A percentile compares a stretch with the other conserved stretches of the same genome.
Conservation (phyloP, 257 asterid genomes). For the Penstemon davidsonii region DNA sequence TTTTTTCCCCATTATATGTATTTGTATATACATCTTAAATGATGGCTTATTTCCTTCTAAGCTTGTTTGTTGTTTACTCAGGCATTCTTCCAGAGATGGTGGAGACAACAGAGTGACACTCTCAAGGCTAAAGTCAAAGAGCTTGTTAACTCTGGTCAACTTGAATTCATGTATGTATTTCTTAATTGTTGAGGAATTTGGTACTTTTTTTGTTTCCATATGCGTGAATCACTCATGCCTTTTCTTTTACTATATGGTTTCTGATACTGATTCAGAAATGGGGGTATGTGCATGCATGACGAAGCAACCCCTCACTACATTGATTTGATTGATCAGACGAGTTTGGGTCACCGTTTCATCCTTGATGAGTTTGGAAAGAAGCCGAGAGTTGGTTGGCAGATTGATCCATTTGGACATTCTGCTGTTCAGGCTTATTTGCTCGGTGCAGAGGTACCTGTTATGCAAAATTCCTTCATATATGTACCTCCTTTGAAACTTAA, state of each 20-base stretch:
- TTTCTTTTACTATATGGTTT: neutral
- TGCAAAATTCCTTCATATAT: constrained; percentile 9
- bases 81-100: constrained; percentile 88
- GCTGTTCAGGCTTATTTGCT: constrained; percentile 83
- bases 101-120: constrained; percentile 66
- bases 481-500: neutral
- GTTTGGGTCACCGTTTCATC: constrained; percentile 70
- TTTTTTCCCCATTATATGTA: neutral
- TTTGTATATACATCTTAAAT: neutral
- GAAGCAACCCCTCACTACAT: constrained; percentile 85
- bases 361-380: constrained; percentile 56
- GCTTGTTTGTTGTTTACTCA: constrained; percentile 26
- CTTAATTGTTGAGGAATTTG: neutral
- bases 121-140: constrained; percentile 60
- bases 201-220: neutral
- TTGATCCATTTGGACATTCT: constrained; percentile 89
- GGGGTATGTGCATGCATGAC: constrained; percentile 90
- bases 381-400: constrained; percentile 90
- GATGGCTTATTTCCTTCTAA: neutral
- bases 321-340: constrained; percentile 82
- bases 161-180: constrained; percentile 59
- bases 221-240: neutral
- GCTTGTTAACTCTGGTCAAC: constrained; percentile 73
- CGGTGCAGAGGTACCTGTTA: constrained; percentile 68
- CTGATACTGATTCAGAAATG: constrained; percentile 49